Base-by-base conservation (phyloP, 2,329 filamentous ascomycete genomes). In the Xylaria sp. region DNA sequence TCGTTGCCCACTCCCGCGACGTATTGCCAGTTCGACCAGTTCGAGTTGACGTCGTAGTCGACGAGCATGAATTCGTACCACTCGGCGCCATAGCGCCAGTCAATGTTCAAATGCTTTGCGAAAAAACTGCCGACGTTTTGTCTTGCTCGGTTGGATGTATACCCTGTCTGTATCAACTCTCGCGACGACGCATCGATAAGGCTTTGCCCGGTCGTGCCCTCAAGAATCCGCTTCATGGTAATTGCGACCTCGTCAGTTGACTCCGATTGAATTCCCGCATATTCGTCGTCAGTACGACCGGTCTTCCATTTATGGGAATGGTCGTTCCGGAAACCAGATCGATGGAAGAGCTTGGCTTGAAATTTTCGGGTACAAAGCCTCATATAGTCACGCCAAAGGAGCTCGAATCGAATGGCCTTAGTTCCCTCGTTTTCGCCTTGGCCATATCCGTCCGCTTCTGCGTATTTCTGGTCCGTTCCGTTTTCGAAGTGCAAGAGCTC, bases 11-110 rank as follows among this genome's bases (percentile, higher is more conserved):
- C 91, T 0, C 92, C 92, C 0, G 92, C 86, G 0, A 93, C 87
- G 69, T 95, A 95, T 77, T 94, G 91, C 92, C 92, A 94, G 74
- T 93, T 94, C 10, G 89, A 89, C 91, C 91, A 95, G 72, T 94
- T 94, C 67, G 86, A 91, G 15, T 86, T 88, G 0, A 91, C 85
- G 72, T 95, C 92, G 76, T 94, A 93, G 76, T 96, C 93, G 34
- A 90, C 83, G 3, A 94, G 83, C 75, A 91, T 81, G 76, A 86
- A 87, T 76, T 95, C 92, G 75, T 94, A 95, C 91, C 91, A 95
- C 76, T 94, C 92, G 0, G 92, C 93, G 0, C 92, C 93, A 15
- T 92, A 84, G 0, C 91, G 87, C 93, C 93, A 96, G 78, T 95
- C 92, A 25, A 95, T 89, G 1, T 85, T 84, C 3, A 94, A 81